Conservation (phyloP, 2,329 filamentous ascomycete genomes). For the Apiospora hydei region DNA sequence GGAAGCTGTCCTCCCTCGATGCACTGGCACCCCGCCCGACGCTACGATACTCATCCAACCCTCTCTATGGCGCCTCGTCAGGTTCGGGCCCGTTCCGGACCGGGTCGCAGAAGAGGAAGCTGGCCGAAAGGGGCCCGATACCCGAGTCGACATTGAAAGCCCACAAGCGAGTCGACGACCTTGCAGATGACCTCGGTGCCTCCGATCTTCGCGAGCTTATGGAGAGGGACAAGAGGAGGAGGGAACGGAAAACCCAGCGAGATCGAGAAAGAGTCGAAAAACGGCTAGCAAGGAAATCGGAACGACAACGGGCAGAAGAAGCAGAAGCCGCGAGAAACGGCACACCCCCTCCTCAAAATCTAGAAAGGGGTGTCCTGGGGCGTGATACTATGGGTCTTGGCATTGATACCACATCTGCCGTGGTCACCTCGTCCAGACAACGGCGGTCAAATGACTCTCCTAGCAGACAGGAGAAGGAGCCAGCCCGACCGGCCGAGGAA, state of each 20-base stretch:
- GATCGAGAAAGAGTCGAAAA: conserved; percentile 73
- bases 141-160: conserved; percentile 67
- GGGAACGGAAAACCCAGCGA: conserved; percentile 73
- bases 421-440: conserved; percentile 64
- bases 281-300: conserved; percentile 70
- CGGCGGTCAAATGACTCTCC: conserved; percentile 50
- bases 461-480: conserved; percentile 42
- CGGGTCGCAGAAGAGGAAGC: conserved; percentile 59
- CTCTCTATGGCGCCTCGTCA: conserved; percentile 60
- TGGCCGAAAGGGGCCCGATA: conserved; percentile 59
- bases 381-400: conserved; percentile 64
- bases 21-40: conserved; percentile 87
- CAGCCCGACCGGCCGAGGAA: conserved; percentile 32
- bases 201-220: conserved; percentile 85
- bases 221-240: conserved; percentile 84
- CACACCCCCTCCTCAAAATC: conserved; percentile 60
- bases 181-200: conserved; percentile 87
- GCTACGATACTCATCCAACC: conserved; percentile 74
- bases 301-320: conserved; percentile 68
- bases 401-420: conserved; percentile 61
- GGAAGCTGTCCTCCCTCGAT: conserved; percentile 80
- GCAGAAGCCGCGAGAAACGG: conserved; percentile 60
- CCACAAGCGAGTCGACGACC: conserved; percentile 69
- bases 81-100: conserved; percentile 55
- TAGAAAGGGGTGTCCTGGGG: conserved; percentile 67